Conservation (phyloP, 106 monocot genomes). For the Dioscorea alata region DNA sequence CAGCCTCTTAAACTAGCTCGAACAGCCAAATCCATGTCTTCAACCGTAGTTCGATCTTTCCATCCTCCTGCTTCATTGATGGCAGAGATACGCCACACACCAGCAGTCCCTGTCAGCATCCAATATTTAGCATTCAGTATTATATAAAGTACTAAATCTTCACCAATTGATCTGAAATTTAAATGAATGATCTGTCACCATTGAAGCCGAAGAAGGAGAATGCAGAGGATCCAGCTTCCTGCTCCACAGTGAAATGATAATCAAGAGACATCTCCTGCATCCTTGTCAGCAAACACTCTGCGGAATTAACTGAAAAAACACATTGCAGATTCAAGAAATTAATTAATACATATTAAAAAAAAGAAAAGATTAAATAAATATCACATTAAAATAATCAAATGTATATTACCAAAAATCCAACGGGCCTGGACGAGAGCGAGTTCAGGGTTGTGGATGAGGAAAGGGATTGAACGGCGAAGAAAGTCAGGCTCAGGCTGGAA, state of each 20-base stretch:
- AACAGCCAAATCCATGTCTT: conserved; percentile 55
- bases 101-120: conserved; percentile 32
- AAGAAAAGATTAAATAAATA: too few species aligned
- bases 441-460: conserved; percentile 39
- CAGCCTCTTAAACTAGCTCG: conserved; percentile 44
- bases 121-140: too few species aligned
- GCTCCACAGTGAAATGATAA: conserved; percentile 41
- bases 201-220: conserved; percentile 51
- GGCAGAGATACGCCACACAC: conserved; percentile 40
- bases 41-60: conserved; percentile 44
- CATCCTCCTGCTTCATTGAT: conserved; percentile 43
- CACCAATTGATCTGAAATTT: too few species aligned
- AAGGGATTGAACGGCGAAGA: conserved; percentile 33
- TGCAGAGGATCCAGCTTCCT: conserved; percentile 37
- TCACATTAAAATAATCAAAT: too few species aligned
- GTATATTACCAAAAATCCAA: conserved; percentile 36
- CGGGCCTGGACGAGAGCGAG: conserved; percentile 49
- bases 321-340: too few species aligned
- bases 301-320: conserved; percentile 26
- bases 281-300: conserved; percentile 46
- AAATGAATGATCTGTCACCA: conserved; percentile 7
- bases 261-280: conserved; percentile 57
- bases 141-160: too few species aligned
- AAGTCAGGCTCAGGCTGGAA: conserved; percentile 53
- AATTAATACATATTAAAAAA: too few species aligned